Conservation (phyloP, 1,284 basidiomycete genomes). For the Sparassis latifolia region DNA sequence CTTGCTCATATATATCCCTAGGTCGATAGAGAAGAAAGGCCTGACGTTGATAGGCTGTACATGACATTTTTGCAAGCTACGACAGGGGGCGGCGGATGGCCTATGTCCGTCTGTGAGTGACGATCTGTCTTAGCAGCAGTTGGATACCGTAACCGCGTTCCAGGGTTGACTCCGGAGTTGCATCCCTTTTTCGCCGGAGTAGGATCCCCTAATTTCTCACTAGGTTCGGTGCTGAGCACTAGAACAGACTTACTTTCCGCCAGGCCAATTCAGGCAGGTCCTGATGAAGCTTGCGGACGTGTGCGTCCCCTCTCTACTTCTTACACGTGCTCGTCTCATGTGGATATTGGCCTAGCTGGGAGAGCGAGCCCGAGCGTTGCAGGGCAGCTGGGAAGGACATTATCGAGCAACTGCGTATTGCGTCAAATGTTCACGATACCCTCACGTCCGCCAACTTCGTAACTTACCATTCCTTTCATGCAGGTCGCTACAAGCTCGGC, state of each 20-base stretch:
- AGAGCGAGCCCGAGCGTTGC: conserved; percentile 17
- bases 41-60: conserved; percentile 39
- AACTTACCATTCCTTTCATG: not conserved
- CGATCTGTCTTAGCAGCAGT: no score
- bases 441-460: not conserved
- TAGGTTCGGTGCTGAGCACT: not conserved
- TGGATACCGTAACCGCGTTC: not conserved
- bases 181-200: conserved; percentile 38
- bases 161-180: conserved; percentile 33
- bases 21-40: conserved; percentile 39
- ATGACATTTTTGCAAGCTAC: conserved; percentile 41
- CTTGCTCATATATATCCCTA: not conserved
- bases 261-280: conserved; percentile 17
- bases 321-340: not conserved
- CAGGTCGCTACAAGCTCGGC: conserved; percentile 12
- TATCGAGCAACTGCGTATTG: conserved; percentile 15
- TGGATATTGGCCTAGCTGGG: conserved; percentile 15
- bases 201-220: not conserved
- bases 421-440: conserved; percentile 12
- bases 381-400: conserved; percentile 16
- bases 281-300: conserved; percentile 21
- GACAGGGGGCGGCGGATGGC: conserved; percentile 38
- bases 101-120: conserved; percentile 32
- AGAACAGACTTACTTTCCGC: conserved; percentile 33
- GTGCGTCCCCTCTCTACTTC: conserved; percentile 7